Evolutionary conservation across 805 yeast genomes (phyloP), one percentile per base, ranked within the genome.

Genomic region (Saccharomyces eubayanus): DNA sequence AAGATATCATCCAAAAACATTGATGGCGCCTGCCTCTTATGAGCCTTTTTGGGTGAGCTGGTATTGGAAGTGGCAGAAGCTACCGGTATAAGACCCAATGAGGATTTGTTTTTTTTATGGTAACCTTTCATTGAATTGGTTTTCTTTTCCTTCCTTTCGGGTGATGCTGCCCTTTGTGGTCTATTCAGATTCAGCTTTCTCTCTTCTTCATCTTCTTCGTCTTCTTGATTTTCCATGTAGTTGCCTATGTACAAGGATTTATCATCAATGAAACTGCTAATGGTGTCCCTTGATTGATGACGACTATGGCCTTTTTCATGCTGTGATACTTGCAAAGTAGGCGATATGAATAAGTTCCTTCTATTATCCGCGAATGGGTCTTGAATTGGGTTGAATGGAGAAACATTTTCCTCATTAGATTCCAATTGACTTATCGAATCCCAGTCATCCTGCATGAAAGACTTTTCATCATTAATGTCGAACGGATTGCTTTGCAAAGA

Each of bases 241-340:
- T 28, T 28, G 29, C 30, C 16, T 11, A 6, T 41, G n/a, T 27
- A 46, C 20, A 46, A 24, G 0, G 52, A 54, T 20, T 12, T 24
- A 12, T 45, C 36, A 6, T 20, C 43, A 28, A n/a, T 20, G 31
- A 31, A 24, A 28, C 27, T 40, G 30, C 12, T 21, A 41, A 30
- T n/a, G 53, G 28, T 12, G 29, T 16, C 20, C 12, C 27, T 29
- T 40, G 47, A 41, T 16, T 14, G 11, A 36, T 47, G 12, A 3
- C 28, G 10, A 28, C 27, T 48, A 36, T 49, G 29, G 24, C 47
- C 55, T 53, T 74, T 68, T 60, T 71, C 74, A 60, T 77, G 78
- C 53, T 74, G 74, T 79, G 83, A 78, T 16, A 84, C 85, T 62
- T 86, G 89, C 16, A 83, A 84, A 0, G 95, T 88, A 31, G 96